phyloP scores from a whole-genome alignment of 331 rosid genomes.

The Cucumis variabilis region DNA sequence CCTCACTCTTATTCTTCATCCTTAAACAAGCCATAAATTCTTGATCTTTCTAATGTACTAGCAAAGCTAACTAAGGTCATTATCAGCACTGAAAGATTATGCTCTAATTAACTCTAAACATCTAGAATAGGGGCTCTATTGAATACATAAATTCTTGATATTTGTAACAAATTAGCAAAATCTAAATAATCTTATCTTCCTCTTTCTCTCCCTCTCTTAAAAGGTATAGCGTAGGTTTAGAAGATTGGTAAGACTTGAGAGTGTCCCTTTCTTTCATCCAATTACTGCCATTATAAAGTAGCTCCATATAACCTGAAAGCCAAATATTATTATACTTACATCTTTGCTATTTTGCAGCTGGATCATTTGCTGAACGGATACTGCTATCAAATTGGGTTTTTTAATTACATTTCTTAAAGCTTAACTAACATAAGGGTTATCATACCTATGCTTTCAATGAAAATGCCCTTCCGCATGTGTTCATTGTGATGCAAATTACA shows the following conservation, averaged over 20 bases:
- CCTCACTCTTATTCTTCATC: conserved; percentile 27
- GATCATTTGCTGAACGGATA: conserved; percentile 15
- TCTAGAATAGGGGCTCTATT: background rate
- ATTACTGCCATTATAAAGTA: conserved; percentile 5
- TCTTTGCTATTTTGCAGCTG: background rate
- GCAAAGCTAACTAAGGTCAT: background rate
- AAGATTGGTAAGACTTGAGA: background rate
- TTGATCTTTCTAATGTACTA: too few species aligned
- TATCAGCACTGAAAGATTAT: background rate
- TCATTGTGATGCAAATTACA: background rate
- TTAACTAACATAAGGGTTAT: background rate
- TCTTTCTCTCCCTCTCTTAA: background rate
- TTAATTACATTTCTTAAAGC: background rate
- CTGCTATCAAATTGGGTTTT: background rate
- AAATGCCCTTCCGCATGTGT: background rate
- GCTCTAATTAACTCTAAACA: background rate
- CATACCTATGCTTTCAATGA: background rate
- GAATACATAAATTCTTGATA: conserved; percentile 7
- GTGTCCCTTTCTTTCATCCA: conserved; percentile 4
- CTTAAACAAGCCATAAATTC: background rate
- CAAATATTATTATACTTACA: background rate
- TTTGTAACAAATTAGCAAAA: background rate
- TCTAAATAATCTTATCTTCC: background rate
- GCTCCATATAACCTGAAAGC: background rate
- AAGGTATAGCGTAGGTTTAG: background rate